These are phyloP conservation scores for Cladorrhinum samala DNA, from an alignment of 495 filamentous ascomycete species.

Conservation along the genomic window DNA sequence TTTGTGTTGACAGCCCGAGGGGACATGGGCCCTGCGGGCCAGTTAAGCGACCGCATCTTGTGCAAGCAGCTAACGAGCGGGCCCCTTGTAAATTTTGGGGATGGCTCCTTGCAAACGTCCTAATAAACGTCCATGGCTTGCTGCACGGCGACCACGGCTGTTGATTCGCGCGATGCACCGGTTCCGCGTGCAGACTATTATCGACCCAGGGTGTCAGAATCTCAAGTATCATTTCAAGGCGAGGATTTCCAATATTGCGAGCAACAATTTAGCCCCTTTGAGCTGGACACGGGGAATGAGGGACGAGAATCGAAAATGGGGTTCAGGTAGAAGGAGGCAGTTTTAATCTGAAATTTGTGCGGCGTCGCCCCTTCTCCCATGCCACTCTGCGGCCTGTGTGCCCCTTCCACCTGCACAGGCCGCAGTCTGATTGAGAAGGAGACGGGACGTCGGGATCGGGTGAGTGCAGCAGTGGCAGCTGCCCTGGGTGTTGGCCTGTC, in stretches of 20 bases:
- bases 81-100: no score
- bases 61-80: no score
- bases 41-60: slow-evolving; percentile 6
- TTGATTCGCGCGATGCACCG: background rate
- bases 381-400: no score
- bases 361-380: no score
- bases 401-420: background rate
- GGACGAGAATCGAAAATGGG: background rate
- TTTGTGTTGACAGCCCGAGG: background rate
- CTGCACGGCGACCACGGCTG: background rate
- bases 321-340: background rate
- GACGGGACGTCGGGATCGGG: background rate
- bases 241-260: no score
- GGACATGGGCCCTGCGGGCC: background rate
- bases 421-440: no score
- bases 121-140: no score
- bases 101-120: background rate
- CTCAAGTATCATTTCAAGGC: no score
- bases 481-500: background rate
- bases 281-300: background rate
- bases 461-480: background rate
- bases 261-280: no score
- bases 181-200: background rate
- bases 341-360: no score
- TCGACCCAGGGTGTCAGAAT: no score